Evolutionary conservation across 108 stramenopile species (phyloP).

Genomic region (Licmophora abbreviata): DNA sequence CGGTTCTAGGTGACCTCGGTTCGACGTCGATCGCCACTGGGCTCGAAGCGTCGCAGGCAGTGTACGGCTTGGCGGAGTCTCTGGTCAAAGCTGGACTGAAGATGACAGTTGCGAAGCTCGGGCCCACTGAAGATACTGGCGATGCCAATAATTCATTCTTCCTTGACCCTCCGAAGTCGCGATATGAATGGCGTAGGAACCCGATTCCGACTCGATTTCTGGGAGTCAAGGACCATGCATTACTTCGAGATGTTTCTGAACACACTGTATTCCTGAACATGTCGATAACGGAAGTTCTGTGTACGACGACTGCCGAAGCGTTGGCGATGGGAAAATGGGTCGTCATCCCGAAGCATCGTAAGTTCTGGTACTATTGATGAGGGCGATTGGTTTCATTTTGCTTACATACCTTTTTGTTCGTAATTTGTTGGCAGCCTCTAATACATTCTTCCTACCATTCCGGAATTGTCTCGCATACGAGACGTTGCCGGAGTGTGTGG

Average conservation of each 20-base stretch:
- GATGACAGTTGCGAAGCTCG: conserved; percentile 17
- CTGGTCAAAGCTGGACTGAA: conserved; percentile 31
- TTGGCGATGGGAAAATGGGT: conserved; percentile 92
- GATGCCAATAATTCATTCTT: not conserved
- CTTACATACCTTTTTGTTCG: conserved; percentile 4
- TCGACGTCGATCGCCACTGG: conserved; percentile 25
- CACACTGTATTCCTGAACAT: conserved; percentile 87
- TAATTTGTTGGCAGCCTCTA: conserved; percentile 52
- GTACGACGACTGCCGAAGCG: conserved; percentile 87
- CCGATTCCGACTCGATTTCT: conserved; percentile 72
- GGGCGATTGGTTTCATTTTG: too few relatives aligned
- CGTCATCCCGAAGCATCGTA: conserved; percentile 52
- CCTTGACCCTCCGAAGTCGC: conserved; percentile 66
- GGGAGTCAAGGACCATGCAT: conserved; percentile 83
- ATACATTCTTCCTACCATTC: conserved; percentile 82
- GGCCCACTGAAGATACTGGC: conserved; percentile 1
- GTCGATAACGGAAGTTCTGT: conserved; percentile 78
- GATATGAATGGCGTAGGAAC: conserved; percentile 55
- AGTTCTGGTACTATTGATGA: conserved; percentile 4
- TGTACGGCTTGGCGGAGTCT: conserved; percentile 37
- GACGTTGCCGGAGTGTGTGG: conserved; percentile 76
- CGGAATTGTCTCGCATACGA: conserved; percentile 80
- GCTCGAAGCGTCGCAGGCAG: conserved; percentile 22
- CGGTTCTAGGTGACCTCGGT: conserved; percentile 3
- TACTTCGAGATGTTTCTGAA: conserved; percentile 44